Percentiles rank a stretch among this genome's conserved stretches.
Evolutionary conservation across 129 eudicot genomes (phyloP).

Genomic region (Scalesia atractyloides): DNA sequence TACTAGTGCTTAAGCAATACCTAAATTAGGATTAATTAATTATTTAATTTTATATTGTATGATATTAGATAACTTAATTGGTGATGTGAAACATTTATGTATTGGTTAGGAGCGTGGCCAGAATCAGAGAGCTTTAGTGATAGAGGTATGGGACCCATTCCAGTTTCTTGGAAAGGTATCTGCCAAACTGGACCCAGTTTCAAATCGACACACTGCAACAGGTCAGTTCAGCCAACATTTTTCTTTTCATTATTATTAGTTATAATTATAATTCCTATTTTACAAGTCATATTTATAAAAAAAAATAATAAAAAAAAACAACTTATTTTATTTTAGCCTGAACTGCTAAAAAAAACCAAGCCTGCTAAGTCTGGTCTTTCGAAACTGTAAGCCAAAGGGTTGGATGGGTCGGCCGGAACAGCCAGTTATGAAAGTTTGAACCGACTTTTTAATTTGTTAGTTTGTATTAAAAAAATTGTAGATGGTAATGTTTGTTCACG

Average conservation of each 20-base stretch:
- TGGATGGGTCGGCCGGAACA: too few species aligned
- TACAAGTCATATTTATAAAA: background rate
- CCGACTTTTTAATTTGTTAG: too few species aligned
- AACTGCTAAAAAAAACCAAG: background rate
- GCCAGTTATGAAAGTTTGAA: too few species aligned
- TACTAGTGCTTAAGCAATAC: background rate
- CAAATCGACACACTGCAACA: slow-evolving; percentile 64
- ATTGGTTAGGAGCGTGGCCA: slow-evolving; percentile 83
- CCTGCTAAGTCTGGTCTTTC: too few species aligned
- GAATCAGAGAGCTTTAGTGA: slow-evolving; percentile 86
- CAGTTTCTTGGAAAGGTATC: slow-evolving; percentile 78
- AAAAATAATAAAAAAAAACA: background rate
- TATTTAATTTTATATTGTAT: too few species aligned
- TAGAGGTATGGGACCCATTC: slow-evolving; percentile 80
- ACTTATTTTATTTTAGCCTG: background rate
- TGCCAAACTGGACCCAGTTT: slow-evolving; percentile 84
- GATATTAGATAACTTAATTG: background rate
- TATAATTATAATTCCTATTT: background rate
- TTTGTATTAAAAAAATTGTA: too few species aligned
- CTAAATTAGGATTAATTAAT: background rate
- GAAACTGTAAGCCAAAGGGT: too few species aligned
- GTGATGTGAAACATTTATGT: slow-evolving; percentile 11
- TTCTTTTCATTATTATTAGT: slow-evolving; percentile 15
- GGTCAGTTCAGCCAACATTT: slow-evolving; percentile 59
- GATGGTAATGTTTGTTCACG: too few species aligned